Evolutionary conservation across 1,139 yeast genomes (phyloP).

Genomic region (Diutina neorugosa): DNA sequence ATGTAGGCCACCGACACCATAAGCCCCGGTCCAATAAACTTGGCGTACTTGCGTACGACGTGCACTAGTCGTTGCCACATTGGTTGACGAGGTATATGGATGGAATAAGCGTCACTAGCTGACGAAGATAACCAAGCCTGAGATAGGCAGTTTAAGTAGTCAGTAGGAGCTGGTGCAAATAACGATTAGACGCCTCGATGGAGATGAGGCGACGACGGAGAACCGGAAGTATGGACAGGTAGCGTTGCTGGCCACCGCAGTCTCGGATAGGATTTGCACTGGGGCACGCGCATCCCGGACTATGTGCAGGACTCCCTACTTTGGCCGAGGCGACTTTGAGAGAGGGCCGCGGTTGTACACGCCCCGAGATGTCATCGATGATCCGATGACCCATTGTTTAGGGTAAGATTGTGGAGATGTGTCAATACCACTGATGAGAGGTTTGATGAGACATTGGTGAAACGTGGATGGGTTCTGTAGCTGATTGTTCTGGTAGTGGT

Average conservation of each 20-base stretch:
- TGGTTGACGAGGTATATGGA: neutral
- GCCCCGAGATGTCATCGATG: neutral
- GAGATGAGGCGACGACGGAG: neutral
- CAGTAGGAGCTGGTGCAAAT: too few species aligned
- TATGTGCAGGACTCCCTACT: neutral
- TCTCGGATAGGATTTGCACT: neutral
- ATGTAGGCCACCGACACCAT: conserved; percentile 71
- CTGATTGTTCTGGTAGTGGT: too few species aligned
- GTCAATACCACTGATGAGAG: too few species aligned
- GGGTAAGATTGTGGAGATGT: neutral
- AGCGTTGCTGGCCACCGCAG: neutral
- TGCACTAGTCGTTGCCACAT: neutral
- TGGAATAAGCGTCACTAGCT: neutral
- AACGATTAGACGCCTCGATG: too few species aligned
- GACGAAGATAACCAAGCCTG: neutral
- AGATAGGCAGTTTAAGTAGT: too few species aligned
- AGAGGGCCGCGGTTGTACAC: neutral
- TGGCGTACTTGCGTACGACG: conserved; percentile 2
- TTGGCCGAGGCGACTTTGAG: neutral
- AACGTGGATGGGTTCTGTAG: too few species aligned
- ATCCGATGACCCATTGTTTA: neutral
- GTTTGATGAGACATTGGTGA: neutral
- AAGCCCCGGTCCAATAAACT: conserved; percentile 57
- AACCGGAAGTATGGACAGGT: neutral
- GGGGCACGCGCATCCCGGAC: neutral